A percentile compares a stretch with the other conserved stretches of the same genome.
Evolutionary conservation across 441 rosid genomes (phyloP).

Genomic region (Iberis amara): DNA sequence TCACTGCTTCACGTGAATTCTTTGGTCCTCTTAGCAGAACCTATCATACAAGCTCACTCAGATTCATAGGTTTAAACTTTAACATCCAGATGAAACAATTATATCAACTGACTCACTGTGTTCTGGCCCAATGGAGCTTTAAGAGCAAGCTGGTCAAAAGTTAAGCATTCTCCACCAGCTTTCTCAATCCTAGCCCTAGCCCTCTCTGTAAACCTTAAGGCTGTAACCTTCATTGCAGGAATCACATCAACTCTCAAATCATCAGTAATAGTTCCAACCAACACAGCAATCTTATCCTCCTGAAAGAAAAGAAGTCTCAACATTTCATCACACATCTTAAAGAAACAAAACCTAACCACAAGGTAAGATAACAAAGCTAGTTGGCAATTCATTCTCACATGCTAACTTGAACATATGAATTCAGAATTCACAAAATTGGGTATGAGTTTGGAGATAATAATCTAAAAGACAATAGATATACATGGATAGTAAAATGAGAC

Average conservation of each 20-base stretch:
- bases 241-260: conserved; percentile 77
- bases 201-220: conserved; percentile 80
- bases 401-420: too few relatives aligned
- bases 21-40: conserved; percentile 89
- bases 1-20: conserved; percentile 94
- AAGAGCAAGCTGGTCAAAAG: conserved; percentile 87
- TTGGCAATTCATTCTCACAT: too few relatives aligned
- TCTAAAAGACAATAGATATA: too few relatives aligned
- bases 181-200: conserved; percentile 89
- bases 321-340: not conserved
- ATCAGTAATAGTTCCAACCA: conserved; percentile 82
- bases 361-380: not conserved
- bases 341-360: not conserved
- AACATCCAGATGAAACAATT: too few relatives aligned
- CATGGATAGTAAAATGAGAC: too few relatives aligned
- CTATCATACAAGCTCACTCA: too few relatives aligned
- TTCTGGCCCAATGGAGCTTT: conserved; percentile 91
- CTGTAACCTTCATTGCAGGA: conserved; percentile 79
- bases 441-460: not conserved
- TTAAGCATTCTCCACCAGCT: conserved; percentile 93
- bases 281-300: conserved; percentile 81
- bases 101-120: conserved; percentile 59
- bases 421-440: not conserved
- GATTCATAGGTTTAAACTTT: too few relatives aligned
- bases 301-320: conserved; percentile 37